phyloP scores from a whole-genome alignment of 441 rosid genomes.

The Theobroma grandiflorum region DNA sequence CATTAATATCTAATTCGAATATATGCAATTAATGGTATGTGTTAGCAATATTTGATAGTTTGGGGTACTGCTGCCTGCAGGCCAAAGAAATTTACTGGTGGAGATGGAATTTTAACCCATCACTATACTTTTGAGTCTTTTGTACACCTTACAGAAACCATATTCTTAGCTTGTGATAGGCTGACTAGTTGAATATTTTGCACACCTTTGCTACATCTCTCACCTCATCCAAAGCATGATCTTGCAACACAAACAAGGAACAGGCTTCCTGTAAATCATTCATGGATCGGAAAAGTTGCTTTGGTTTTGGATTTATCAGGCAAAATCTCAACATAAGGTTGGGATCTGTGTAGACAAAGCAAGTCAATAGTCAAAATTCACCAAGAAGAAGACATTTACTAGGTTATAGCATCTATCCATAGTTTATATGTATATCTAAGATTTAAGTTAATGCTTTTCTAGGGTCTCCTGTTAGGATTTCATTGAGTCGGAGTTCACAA shows the following conservation, averaged over 20 bases:
- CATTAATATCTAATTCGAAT: too few species aligned
- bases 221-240: conserved; percentile 32
- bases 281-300: conserved; percentile 16
- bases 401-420: conserved; percentile 7
- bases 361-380: conserved; percentile 14
- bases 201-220: neutral
- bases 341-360: conserved; percentile 21
- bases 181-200: conserved; percentile 2
- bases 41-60: too few species aligned
- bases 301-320: conserved; percentile 62
- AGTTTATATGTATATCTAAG: neutral
- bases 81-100: too few species aligned
- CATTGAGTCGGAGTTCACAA: neutral
- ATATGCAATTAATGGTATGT: too few species aligned
- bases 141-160: neutral
- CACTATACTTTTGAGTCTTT: neutral
- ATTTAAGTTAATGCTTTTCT: neutral
- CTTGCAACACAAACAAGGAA: conserved; percentile 35
- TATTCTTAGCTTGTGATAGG: neutral
- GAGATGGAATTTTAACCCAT: too few species aligned
- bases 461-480: conserved; percentile 12
- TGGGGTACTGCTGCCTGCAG: too few species aligned
- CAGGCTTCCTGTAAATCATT: neutral
- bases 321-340: conserved; percentile 33
- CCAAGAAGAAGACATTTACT: conserved; percentile 7